Percentiles rank a stretch among this genome's conserved stretches.
phyloP scores from a whole-genome alignment of 2,329 filamentous ascomycete genomes.

The Capronia epimyces region DNA sequence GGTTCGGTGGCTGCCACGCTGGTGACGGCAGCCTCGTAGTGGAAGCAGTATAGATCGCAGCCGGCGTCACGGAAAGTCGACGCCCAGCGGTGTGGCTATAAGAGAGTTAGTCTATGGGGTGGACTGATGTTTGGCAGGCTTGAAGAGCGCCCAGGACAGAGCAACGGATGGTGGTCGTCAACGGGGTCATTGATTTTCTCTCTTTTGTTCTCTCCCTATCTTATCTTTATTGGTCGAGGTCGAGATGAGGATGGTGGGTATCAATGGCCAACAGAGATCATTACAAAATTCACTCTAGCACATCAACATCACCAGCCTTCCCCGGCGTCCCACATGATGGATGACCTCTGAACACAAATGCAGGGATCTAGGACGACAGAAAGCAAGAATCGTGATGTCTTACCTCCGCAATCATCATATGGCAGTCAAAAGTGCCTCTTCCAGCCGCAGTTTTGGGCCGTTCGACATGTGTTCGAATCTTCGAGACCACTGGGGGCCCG shows the following conservation, averaged over 20 bases:
- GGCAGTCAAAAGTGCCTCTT: slow-evolving; percentile 94
- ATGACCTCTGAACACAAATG: too few relatives aligned
- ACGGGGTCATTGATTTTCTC: background rate
- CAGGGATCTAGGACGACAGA: background rate
- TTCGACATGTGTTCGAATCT: slow-evolving; percentile 81
- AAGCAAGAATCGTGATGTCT: slow-evolving; percentile 20
- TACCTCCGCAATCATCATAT: slow-evolving; percentile 99
- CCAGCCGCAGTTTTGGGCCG: slow-evolving; percentile 63
- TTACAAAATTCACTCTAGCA: too few relatives aligned
- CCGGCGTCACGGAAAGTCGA: slow-evolving; percentile 89
- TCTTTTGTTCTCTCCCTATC: background rate
- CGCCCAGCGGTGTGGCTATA: slow-evolving; percentile 93
- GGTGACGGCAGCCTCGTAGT: slow-evolving; percentile 87
- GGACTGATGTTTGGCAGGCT: background rate
- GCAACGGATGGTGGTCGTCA: too few relatives aligned
- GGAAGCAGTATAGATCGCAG: slow-evolving; percentile 99
- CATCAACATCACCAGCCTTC: too few relatives aligned
- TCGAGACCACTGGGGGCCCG: slow-evolving; percentile 88
- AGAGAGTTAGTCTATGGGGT: slow-evolving; percentile 9
- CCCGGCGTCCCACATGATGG: too few relatives aligned
- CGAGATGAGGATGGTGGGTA: too few relatives aligned
- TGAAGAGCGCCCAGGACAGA: background rate
- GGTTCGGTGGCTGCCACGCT: slow-evolving; percentile 80
- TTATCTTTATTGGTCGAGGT: too few relatives aligned
- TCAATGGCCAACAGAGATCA: too few relatives aligned